Evolutionary conservation across 208 protist species (phyloP).

Genomic region (Leishmania lainsoni): DNA sequence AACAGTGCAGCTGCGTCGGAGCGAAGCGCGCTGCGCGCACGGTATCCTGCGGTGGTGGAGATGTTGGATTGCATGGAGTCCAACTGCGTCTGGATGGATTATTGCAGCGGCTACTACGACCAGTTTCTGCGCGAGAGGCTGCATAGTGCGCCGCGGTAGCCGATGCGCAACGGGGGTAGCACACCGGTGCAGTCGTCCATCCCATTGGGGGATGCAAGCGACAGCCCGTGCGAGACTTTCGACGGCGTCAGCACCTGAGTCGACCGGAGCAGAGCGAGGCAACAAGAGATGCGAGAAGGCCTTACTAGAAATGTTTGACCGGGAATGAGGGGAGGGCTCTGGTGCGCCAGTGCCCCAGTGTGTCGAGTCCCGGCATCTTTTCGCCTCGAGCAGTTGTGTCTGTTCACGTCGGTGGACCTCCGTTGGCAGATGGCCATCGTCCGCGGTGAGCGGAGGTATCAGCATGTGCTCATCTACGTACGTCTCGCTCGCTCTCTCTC

Average conservation of each 20-base stretch:
- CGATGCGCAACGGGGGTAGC: conserved; percentile 1
- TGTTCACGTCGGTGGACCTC: neutral
- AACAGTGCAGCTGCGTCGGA: neutral
- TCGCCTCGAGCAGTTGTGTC: neutral
- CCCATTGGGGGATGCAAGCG: neutral
- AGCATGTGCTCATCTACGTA: neutral
- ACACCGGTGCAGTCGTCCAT: conserved; percentile 17
- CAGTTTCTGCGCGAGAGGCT: conserved; percentile 41
- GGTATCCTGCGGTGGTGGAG: conserved; percentile 13
- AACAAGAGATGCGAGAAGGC: too few species aligned
- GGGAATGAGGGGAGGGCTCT: neutral
- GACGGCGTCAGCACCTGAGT: conserved; percentile 39
- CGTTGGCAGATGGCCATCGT: neutral
- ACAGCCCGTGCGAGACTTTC: neutral
- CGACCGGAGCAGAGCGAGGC: neutral
- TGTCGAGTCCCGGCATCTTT: neutral
- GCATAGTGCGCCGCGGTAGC: conserved; percentile 18
- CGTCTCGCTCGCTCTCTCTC: neutral
- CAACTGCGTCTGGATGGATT: conserved; percentile 75
- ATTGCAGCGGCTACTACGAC: conserved; percentile 64
- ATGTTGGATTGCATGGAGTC: conserved; percentile 55
- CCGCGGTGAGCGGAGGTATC: neutral
- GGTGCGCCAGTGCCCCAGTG: neutral
- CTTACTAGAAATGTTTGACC: neutral
- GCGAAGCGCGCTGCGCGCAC: conserved; percentile 5